Evolutionary conservation across 345 rosid species (phyloP).

Genomic region (Syzygium jambos): DNA sequence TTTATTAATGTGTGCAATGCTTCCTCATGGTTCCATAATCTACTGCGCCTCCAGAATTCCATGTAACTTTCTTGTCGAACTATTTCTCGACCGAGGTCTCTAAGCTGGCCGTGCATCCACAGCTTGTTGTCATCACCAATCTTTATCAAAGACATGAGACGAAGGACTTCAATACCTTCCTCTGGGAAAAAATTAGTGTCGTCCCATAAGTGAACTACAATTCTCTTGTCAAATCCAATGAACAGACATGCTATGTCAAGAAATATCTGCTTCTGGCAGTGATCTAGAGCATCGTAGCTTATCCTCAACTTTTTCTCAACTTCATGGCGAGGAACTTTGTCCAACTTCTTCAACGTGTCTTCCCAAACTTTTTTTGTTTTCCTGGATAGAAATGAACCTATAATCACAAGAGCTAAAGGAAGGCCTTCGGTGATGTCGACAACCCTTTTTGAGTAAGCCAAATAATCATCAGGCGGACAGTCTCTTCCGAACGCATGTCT

Average conservation of each 20-base stretch:
- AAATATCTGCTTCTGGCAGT: conserved; percentile 14
- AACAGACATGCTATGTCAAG: conserved; percentile 12
- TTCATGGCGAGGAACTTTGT: conserved; percentile 6
- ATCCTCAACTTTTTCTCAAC: conserved; percentile 8
- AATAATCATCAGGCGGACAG: conserved; percentile 3
- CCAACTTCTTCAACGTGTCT: conserved; percentile 8
- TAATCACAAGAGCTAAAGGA: conserved; percentile 9
- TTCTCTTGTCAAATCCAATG: conserved; percentile 10
- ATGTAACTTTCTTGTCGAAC: conserved; percentile 5
- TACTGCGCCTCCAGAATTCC: conserved; percentile 7
- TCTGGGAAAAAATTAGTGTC: conserved; percentile 8
- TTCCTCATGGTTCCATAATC: conserved; percentile 12
- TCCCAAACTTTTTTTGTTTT: conserved; percentile 9
- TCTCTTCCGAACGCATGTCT: conserved; percentile 10
- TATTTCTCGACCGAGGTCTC: conserved; percentile 12
- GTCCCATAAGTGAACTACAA: conserved; percentile 9
- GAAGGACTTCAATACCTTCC: conserved; percentile 12
- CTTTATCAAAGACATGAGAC: conserved; percentile 9
- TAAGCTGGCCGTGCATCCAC: conserved; percentile 14
- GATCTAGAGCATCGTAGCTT: conserved; percentile 13
- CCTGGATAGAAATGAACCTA: conserved; percentile 8
- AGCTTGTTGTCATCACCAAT: conserved; percentile 12
- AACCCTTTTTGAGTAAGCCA: conserved; percentile 5
- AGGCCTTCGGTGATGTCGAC: conserved; percentile 11
- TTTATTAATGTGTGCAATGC: background rate